A percentile compares a stretch with the other conserved stretches of the same genome.
Evolutionary conservation across 2,329 filamentous ascomycete species (phyloP).

Genomic region (Aspergillus arachidicola): DNA sequence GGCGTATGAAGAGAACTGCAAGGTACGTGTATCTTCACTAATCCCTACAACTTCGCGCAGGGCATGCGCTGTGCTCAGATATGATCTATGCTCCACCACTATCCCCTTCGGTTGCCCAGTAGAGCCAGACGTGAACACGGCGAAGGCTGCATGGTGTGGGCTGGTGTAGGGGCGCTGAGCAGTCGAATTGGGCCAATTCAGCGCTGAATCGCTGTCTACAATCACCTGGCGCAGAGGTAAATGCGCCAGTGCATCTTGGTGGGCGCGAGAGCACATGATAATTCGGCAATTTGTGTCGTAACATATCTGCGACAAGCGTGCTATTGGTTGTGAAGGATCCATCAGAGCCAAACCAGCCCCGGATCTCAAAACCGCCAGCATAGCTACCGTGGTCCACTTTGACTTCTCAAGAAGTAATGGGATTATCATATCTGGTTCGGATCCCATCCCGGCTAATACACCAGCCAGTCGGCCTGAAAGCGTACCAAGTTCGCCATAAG

Average conservation of each 20-base stretch:
- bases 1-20: constrained; percentile 31
- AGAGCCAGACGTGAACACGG: constrained; percentile 31
- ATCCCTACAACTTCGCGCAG: constrained; percentile 23
- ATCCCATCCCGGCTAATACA: not conserved
- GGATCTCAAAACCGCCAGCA: constrained; percentile 9
- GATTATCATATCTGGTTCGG: not conserved
- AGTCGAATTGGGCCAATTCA: not conserved
- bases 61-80: constrained; percentile 24
- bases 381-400: constrained; percentile 6
- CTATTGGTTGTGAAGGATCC: not conserved
- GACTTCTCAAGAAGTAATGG: constrained; percentile 7
- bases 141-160: not conserved
- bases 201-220: not conserved
- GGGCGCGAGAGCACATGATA: too few species aligned
- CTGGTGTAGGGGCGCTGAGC: not conserved
- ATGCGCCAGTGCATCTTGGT: not conserved
- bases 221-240: not conserved
- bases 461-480: not conserved
- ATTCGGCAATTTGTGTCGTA: not conserved
- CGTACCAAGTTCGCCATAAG: constrained; percentile 6
- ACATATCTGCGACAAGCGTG: too few species aligned
- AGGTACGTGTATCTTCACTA: constrained; percentile 21
- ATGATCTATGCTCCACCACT: constrained; percentile 28
- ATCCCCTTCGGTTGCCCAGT: constrained; percentile 32
- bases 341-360: not conserved